Percentiles rank a stretch among this genome's conserved stretches.
These are phyloP conservation scores for Lentinula sp. DNA, from an alignment of 768 basidiomycete species.

Conservation along the genomic window DNA sequence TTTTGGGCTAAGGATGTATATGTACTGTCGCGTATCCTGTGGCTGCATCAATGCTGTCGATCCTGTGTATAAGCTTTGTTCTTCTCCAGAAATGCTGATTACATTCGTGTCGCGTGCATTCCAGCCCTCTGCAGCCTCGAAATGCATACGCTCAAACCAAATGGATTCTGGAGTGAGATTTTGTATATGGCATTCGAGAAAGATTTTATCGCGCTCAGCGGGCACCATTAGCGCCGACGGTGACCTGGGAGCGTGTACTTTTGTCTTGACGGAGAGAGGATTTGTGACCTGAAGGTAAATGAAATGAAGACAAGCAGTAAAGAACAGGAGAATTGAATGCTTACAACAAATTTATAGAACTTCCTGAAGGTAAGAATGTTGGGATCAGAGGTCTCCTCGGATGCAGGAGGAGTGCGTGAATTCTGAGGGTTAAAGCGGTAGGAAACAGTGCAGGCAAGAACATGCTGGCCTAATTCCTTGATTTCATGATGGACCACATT, in stretches of 20 bases:
- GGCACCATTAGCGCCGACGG: slow-evolving; percentile 64
- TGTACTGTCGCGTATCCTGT: slow-evolving; percentile 80
- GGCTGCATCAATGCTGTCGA: slow-evolving; percentile 72
- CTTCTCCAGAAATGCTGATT: slow-evolving; percentile 19
- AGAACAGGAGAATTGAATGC: slow-evolving; percentile 19
- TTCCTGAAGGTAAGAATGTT: slow-evolving; percentile 8
- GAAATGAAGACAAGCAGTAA: not conserved
- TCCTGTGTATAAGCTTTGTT: slow-evolving; percentile 48
- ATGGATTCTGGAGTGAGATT: slow-evolving; percentile 76
- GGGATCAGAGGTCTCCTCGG: slow-evolving; percentile 47
- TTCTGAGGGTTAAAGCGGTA: slow-evolving; percentile 65
- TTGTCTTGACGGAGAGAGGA: slow-evolving; percentile 92
- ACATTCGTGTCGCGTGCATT: slow-evolving; percentile 48
- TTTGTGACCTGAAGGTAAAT: slow-evolving; percentile 67
- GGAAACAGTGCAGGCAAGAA: slow-evolving; percentile 77
- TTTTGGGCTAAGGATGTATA: slow-evolving; percentile 71
- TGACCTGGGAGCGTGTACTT: slow-evolving; percentile 74
- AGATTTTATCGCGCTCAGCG: slow-evolving; percentile 71
- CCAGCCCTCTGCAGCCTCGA: slow-evolving; percentile 72
- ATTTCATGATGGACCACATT: slow-evolving; percentile 78
- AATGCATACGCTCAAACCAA: slow-evolving; percentile 74
- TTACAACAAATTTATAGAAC: slow-evolving; percentile 86
- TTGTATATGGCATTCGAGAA: slow-evolving; percentile 90
- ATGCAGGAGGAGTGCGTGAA: slow-evolving; percentile 40
- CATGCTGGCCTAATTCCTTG: slow-evolving; percentile 90